phyloP scores from a whole-genome alignment of 768 basidiomycete genomes.

The Lactarius hatsudake region DNA sequence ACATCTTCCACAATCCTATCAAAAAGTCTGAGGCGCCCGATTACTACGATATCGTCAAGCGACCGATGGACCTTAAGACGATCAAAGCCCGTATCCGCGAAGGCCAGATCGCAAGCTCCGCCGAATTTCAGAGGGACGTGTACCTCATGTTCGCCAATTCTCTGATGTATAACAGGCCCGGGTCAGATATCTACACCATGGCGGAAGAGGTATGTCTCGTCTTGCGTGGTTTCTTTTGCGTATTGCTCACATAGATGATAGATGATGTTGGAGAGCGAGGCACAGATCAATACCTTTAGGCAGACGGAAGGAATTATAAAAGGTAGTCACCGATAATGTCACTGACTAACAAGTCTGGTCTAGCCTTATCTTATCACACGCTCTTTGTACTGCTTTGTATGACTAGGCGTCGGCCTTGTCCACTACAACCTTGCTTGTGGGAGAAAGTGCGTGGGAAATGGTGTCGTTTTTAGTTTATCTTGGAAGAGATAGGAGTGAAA shows the following conservation, averaged over 20 bases:
- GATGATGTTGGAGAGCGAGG: slow-evolving; percentile 79
- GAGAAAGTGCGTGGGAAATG: too few species aligned
- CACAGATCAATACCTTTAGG: slow-evolving; percentile 62
- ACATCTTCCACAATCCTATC: slow-evolving; percentile 89
- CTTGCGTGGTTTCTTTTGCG: background rate
- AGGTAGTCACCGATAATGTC: slow-evolving; percentile 21
- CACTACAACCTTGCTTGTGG: too few species aligned
- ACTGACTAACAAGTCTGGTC: background rate
- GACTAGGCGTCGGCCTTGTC: background rate
- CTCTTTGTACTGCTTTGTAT: slow-evolving; percentile 24
- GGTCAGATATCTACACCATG: slow-evolving; percentile 84
- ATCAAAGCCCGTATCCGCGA: slow-evolving; percentile 86
- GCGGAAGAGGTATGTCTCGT: slow-evolving; percentile 73
- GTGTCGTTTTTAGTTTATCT: too few species aligned
- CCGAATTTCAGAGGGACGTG: slow-evolving; percentile 88
- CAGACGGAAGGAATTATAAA: slow-evolving; percentile 65
- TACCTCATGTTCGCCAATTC: slow-evolving; percentile 96
- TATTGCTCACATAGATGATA: slow-evolving; percentile 30
- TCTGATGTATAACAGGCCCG: slow-evolving; percentile 92
- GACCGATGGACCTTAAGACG: slow-evolving; percentile 95
- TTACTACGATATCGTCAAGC: slow-evolving; percentile 87
- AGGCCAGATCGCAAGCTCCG: slow-evolving; percentile 72
- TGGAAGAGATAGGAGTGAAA: too few species aligned
- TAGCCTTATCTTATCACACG: too few species aligned
- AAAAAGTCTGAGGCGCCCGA: slow-evolving; percentile 85